phyloP scores from a whole-genome alignment of 2,329 filamentous ascomycete species.

The Macrophomina pseudophaseolina region DNA sequence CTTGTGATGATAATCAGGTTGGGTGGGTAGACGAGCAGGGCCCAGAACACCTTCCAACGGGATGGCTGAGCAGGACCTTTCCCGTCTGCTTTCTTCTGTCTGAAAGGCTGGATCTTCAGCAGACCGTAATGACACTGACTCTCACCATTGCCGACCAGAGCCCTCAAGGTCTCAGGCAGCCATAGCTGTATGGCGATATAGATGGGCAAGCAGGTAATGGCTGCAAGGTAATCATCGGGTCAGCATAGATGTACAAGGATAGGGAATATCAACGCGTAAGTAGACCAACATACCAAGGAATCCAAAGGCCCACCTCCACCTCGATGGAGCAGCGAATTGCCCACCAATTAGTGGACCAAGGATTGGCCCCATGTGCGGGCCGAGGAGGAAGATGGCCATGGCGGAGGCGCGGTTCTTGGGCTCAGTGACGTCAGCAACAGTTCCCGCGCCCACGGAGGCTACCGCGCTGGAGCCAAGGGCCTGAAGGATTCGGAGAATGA shows the following conservation, averaged over 20 bases:
- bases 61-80: neutral
- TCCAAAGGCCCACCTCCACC: constrained; percentile 54
- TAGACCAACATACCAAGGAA: constrained; percentile 36
- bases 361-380: constrained; percentile 52
- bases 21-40: constrained; percentile 36
- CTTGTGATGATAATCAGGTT: constrained; percentile 39
- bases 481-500: constrained; percentile 50
- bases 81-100: neutral
- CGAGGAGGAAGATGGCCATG: constrained; percentile 51
- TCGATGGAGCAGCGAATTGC: constrained; percentile 40
- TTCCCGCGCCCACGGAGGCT: constrained; percentile 51
- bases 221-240: constrained; percentile 14
- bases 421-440: constrained; percentile 50
- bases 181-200: constrained; percentile 43
- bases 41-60: neutral
- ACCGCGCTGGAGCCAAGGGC: constrained; percentile 52
- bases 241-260: neutral
- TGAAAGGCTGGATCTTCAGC: constrained; percentile 17
- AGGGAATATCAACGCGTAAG: neutral
- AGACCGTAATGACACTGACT: neutral
- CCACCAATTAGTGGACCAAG: constrained; percentile 53
- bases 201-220: constrained; percentile 34
- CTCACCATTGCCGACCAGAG: constrained; percentile 51
- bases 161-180: constrained; percentile 54
- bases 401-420: constrained; percentile 47